phyloP scores from a whole-genome alignment of 805 yeast species.

The Spathaspora boniae region DNA sequence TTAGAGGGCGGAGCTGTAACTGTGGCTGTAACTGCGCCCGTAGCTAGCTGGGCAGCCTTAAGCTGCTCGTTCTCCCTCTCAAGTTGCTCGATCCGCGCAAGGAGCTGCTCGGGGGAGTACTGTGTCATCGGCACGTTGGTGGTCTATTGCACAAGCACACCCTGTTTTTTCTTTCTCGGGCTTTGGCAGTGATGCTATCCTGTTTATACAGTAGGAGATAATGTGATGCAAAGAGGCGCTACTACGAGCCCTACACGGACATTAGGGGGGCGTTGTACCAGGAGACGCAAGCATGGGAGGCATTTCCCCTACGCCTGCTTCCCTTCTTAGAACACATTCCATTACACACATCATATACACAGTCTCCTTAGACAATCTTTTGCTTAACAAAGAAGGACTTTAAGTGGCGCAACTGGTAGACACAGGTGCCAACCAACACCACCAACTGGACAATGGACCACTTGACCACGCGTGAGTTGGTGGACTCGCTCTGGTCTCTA shows the following conservation, averaged over 20 bases:
- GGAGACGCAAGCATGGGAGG: background rate
- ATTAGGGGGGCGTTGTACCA: too few species aligned
- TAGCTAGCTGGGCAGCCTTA: background rate
- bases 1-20: background rate
- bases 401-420: conserved; percentile 73
- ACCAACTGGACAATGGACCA: conserved; percentile 74
- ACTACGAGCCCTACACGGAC: too few species aligned
- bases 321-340: background rate
- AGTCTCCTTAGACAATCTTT: conserved; percentile 58
- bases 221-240: too few species aligned
- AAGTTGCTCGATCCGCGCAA: conserved; percentile 17
- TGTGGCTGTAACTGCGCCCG: background rate
- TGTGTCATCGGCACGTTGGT: too few species aligned
- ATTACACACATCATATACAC: background rate
- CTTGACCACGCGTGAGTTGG: conserved; percentile 66
- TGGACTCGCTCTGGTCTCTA: conserved; percentile 72
- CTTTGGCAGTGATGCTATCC: too few species aligned
- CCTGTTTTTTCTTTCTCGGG: background rate
- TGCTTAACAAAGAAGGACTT: conserved; percentile 84
- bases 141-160: too few species aligned
- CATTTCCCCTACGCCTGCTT: background rate
- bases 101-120: conserved; percentile 17
- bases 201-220: too few species aligned
- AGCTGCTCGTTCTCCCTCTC: conserved; percentile 17
- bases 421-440: conserved; percentile 66